Conservation (phyloP, 306 rosid species). For the Begonia peltatifolia region DNA sequence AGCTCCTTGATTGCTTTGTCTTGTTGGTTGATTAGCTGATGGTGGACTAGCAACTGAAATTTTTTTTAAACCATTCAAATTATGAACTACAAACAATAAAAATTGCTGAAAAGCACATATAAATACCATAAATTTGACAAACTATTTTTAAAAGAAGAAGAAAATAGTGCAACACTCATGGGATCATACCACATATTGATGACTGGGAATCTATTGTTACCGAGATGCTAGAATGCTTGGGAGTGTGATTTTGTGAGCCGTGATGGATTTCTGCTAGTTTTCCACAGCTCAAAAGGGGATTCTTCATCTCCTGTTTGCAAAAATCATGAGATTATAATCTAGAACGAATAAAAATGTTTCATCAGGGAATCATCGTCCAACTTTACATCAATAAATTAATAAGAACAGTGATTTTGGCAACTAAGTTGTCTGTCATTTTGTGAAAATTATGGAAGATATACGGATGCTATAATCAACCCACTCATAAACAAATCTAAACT, state of each 20-base stretch:
- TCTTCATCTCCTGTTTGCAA: slow-evolving; percentile 35
- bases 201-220: slow-evolving; percentile 66
- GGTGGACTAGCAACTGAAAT: slow-evolving; percentile 63
- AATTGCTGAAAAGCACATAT: too few relatives aligned
- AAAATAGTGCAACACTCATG: not conserved
- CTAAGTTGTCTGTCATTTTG: not conserved
- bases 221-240: slow-evolving; percentile 45
- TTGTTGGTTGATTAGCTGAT: slow-evolving; percentile 44
- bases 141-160: too few relatives aligned
- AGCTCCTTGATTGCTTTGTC: slow-evolving; percentile 33
- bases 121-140: too few relatives aligned
- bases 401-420: too few relatives aligned
- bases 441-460: not conserved
- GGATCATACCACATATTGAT: slow-evolving; percentile 35
- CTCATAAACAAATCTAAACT: not conserved
- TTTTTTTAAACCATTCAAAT: too few relatives aligned
- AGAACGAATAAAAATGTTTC: too few relatives aligned
- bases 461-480: too few relatives aligned
- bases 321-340: too few relatives aligned
- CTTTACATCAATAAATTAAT: too few relatives aligned
- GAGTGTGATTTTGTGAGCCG: slow-evolving; percentile 32
- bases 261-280: slow-evolving; percentile 20
- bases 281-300: slow-evolving; percentile 30
- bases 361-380: too few relatives aligned
- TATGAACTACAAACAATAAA: too few relatives aligned